A percentile compares a stretch with the other conserved stretches of the same genome.
phyloP scores from a whole-genome alignment of 345 rosid genomes.

The Laguncularia racemosa region DNA sequence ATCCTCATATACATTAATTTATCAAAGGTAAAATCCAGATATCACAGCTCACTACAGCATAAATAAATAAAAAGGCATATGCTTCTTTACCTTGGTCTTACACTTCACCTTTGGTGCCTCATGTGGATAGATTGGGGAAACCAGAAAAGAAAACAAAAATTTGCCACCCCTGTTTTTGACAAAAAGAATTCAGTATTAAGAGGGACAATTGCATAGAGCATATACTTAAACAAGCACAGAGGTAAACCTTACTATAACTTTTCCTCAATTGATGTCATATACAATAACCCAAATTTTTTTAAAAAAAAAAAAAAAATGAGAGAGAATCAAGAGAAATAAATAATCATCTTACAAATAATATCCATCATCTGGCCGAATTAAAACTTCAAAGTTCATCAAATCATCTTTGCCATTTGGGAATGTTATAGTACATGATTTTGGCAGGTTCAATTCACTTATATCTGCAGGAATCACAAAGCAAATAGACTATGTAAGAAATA shows the following conservation, averaged over 20 bases:
- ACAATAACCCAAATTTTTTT: too few species aligned
- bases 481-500: not conserved
- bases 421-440: slow-evolving; percentile 53
- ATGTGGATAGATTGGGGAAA: slow-evolving; percentile 82
- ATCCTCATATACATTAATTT: not conserved
- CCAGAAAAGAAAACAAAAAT: slow-evolving; percentile 82
- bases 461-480: slow-evolving; percentile 23
- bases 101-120: slow-evolving; percentile 97
- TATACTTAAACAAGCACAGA: too few species aligned
- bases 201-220: too few species aligned
- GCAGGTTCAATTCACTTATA: slow-evolving; percentile 72
- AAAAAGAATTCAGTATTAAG: not conserved
- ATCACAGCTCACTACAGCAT: not conserved
- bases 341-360: slow-evolving; percentile 54
- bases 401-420: slow-evolving; percentile 82
- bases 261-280: too few species aligned
- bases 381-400: slow-evolving; percentile 75
- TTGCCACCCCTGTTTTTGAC: slow-evolving; percentile 54
- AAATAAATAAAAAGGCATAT: not conserved
- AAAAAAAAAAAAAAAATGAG: too few species aligned
- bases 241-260: too few species aligned
- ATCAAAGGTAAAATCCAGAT: not conserved
- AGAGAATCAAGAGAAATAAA: not conserved
- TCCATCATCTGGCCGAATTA: slow-evolving; percentile 81
- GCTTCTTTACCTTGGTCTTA: slow-evolving; percentile 73